These are phyloP conservation scores for Gossypium rotundifolium DNA, from an alignment of 345 rosid species.

Conservation along the genomic window DNA sequence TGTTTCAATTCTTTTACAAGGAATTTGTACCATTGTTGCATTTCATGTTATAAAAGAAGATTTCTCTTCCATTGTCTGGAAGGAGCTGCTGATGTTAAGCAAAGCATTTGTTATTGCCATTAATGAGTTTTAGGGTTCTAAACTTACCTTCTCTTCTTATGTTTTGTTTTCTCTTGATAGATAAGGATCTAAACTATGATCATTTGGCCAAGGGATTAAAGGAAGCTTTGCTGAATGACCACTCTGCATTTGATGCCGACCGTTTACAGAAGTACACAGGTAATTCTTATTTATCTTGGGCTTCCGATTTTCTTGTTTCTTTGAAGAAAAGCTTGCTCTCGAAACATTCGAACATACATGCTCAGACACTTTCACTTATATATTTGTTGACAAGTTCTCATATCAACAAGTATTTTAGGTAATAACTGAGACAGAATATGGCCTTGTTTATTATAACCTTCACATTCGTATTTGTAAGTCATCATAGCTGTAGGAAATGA, in stretches of 20 bases:
- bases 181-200: constrained; percentile 58
- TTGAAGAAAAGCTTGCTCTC: not conserved
- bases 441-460: not conserved
- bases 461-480: not conserved
- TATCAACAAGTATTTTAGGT: not conserved
- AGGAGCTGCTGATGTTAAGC: not conserved
- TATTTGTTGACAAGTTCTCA: not conserved
- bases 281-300: constrained; percentile 14
- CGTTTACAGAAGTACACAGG: constrained; percentile 64
- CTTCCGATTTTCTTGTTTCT: not conserved
- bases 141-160: not conserved
- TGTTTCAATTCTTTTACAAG: not conserved
- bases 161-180: constrained; percentile 21
- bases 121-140: not conserved
- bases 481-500: not conserved
- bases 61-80: not conserved
- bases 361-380: not conserved
- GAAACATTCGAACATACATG: not conserved
- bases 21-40: not conserved
- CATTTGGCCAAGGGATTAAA: constrained; percentile 60
- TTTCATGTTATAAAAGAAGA: not conserved
- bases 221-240: constrained; percentile 59
- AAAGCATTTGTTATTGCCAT: not conserved
- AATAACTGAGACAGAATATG: not conserved
- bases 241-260: constrained; percentile 66